Percentiles rank a stretch among this genome's conserved stretches.
These are phyloP conservation scores for Talaromyces sp. DNA, from an alignment of 2,329 filamentous ascomycete genomes.

Conservation along the genomic window DNA sequence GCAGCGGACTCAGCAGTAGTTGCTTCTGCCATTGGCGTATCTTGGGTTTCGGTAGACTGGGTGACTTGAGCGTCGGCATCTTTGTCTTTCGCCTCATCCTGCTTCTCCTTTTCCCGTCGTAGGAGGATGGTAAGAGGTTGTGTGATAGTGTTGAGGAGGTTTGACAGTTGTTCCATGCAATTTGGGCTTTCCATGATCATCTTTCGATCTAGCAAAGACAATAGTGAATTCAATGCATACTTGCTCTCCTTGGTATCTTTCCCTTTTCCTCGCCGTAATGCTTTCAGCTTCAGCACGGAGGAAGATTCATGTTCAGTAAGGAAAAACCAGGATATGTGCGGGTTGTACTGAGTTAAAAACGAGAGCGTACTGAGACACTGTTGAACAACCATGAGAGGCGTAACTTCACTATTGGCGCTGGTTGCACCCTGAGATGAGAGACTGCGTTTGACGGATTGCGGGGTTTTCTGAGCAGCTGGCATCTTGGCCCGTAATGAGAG, in stretches of 20 bases:
- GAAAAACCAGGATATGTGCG: constrained; percentile 86
- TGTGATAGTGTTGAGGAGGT: constrained; percentile 81
- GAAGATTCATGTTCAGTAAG: constrained; percentile 85
- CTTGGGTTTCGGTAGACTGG: constrained; percentile 19
- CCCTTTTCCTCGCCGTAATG: constrained; percentile 77
- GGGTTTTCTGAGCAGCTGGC: constrained; percentile 70
- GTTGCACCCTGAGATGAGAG: constrained; percentile 54
- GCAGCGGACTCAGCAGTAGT: constrained; percentile 4
- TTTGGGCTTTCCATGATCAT: constrained; percentile 95
- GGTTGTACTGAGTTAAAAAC: constrained; percentile 77
- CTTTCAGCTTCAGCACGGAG: constrained; percentile 68
- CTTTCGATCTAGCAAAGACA: constrained; percentile 84
- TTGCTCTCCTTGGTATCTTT: constrained; percentile 85
- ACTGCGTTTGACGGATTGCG: constrained; percentile 71
- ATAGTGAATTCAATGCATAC: constrained; percentile 85
- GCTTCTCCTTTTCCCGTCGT: constrained; percentile 74
- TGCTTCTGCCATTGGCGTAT: constrained; percentile 35
- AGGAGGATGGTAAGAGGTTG: constrained; percentile 75
- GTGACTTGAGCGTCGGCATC: constrained; percentile 18
- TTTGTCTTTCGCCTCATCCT: constrained; percentile 37
- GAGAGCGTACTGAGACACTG: constrained; percentile 85
- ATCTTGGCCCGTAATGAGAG: constrained; percentile 87
- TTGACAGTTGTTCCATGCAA: constrained; percentile 90
- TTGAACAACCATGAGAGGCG: constrained; percentile 89
- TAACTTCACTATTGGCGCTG: constrained; percentile 73